Evolutionary conservation across 805 yeast species (phyloP).

Genomic region (Barnettozyma wickerhamii): DNA sequence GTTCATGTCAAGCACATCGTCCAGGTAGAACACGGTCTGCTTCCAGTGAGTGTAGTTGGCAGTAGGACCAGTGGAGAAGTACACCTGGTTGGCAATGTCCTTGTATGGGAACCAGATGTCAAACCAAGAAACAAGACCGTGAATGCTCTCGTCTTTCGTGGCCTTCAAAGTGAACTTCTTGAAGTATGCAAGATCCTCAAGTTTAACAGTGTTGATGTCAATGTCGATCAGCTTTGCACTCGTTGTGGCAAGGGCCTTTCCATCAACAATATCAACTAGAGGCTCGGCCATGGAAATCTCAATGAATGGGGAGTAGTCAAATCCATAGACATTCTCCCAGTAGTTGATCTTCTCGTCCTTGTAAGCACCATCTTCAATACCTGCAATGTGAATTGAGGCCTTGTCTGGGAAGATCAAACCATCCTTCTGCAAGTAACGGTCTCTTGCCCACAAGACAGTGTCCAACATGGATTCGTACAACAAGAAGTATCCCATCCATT

Average conservation of each 20-base stretch:
- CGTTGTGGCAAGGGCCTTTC: constrained; percentile 69
- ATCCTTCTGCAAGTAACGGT: constrained; percentile 67
- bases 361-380: constrained; percentile 89
- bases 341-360: constrained; percentile 86
- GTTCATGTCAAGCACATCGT: constrained; percentile 71
- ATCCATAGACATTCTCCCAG: constrained; percentile 98
- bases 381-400: constrained; percentile 84
- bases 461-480: constrained; percentile 97
- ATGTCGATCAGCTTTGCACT: constrained; percentile 68
- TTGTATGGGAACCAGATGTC: constrained; percentile 83
- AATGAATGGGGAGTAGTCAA: constrained; percentile 89
- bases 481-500: constrained; percentile 99
- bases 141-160: constrained; percentile 73
- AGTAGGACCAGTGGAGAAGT: constrained; percentile 92
- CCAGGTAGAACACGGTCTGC: constrained; percentile 90
- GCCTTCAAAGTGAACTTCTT: constrained; percentile 68
- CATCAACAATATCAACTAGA: constrained; percentile 90
- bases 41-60: constrained; percentile 97
- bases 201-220: constrained; percentile 84
- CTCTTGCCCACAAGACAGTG: constrained; percentile 92
- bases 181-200: constrained; percentile 76
- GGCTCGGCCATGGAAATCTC: constrained; percentile 89
- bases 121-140: constrained; percentile 92
- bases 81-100: constrained; percentile 49
- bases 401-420: constrained; percentile 95